Conservation (phyloP, 2,329 filamentous ascomycete genomes). For the Pseudonectria foliicola region DNA sequence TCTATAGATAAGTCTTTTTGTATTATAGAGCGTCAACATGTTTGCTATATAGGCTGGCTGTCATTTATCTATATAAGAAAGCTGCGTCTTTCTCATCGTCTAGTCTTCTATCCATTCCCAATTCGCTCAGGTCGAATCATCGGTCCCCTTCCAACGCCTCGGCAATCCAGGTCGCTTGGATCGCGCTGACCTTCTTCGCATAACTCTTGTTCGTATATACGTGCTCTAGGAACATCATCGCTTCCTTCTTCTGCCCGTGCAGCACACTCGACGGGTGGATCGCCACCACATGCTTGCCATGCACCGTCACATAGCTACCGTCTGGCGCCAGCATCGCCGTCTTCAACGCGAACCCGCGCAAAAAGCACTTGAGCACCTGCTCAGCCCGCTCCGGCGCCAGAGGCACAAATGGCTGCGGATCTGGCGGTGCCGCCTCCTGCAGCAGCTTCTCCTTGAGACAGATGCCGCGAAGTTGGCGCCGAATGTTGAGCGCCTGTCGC, state of each 20-base stretch:
- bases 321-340: conserved; percentile 56
- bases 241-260: conserved; percentile 56
- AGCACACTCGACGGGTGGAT: conserved; percentile 58
- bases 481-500: conserved; percentile 55
- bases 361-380: conserved; percentile 51
- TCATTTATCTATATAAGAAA: conserved; percentile 8
- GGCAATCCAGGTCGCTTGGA: conserved; percentile 53
- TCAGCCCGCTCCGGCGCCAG: conserved; percentile 47
- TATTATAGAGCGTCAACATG: not conserved
- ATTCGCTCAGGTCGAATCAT: conserved; percentile 6
- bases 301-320: conserved; percentile 51
- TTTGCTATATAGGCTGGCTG: not conserved
- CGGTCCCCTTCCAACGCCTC: conserved; percentile 35
- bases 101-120: not conserved
- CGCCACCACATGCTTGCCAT: conserved; percentile 53
- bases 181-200: conserved; percentile 57
- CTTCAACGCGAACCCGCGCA: conserved; percentile 53
- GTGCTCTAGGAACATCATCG: conserved; percentile 62
- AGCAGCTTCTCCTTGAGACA: conserved; percentile 47
- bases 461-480: conserved; percentile 52
- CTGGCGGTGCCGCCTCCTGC: conserved; percentile 35
- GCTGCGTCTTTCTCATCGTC: conserved; percentile 2
- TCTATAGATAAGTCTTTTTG: not conserved
- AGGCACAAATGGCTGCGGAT: conserved; percentile 51
- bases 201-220: conserved; percentile 62